Evolutionary conservation across 164 flowering plant genomes (phyloP), one percentile per base, ranked within the genome.

Genomic region (Chimonanthus praecox): DNA sequence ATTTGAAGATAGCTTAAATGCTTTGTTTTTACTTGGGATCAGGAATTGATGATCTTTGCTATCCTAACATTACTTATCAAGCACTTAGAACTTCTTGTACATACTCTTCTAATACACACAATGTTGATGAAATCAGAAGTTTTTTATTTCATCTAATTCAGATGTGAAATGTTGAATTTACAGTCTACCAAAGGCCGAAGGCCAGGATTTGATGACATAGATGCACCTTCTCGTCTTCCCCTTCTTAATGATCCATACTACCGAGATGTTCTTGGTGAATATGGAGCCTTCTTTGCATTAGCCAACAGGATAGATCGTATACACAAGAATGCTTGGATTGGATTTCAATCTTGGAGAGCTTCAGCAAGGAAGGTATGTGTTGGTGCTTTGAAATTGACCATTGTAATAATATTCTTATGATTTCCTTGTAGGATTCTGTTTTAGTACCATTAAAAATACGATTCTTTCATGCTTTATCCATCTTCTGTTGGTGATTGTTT

Each of bases 321-420:
- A 64, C 99, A 96, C 85, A 92, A 83, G 82, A 94, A 91, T 88
- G 87, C 99, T 73, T 96, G 99, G 99, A 96, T 96, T 71, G 99
- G 99, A 13, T 96, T 94, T 80, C 97, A 92, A 70, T 94, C 95
- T 21, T 96, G 98, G 99, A 91, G 97, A 85, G 88, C 87, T 65
- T 84, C 92, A 63, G 98, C 97, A 49, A 87, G 85, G 77, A 87
- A 85, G 92, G 99, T 94, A 85, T 73, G 76, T 18, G 47, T 7
- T 47, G 47, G 43, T 20, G 18, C 33, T 16, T 21, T 16, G 33
- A 33, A 33, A 33, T 33, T 33, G 33, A 46, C 20, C 7, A 44
- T 43, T 64, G 48, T 54, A 4, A 54, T 54, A 54, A 15, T 54
- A 3, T 54, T 33, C 33, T 33, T 33, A 10, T 16, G n/a, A 16